Conservation (phyloP, 1,284 basidiomycete genomes). For the Phellinidium pouzarii region DNA sequence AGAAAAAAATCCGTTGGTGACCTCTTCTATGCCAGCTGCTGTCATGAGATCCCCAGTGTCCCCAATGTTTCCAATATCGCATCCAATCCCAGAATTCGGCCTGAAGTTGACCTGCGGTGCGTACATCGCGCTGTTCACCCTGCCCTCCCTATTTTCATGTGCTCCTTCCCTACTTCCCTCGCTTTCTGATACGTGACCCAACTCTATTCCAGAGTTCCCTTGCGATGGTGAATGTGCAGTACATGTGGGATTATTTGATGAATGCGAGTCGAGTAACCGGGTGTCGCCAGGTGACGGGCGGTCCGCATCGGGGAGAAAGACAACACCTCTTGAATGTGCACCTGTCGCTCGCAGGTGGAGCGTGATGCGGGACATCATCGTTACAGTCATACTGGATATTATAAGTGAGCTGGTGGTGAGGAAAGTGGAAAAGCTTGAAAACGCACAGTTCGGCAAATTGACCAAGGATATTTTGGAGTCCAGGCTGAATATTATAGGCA, state of each 20-base stretch:
- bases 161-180: too few species aligned
- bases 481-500: slow-evolving; percentile 9
- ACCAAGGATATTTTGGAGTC: slow-evolving; percentile 19
- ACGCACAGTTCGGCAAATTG: slow-evolving; percentile 15
- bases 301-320: background rate
- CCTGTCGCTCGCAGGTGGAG: slow-evolving; percentile 15
- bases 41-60: background rate
- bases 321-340: background rate
- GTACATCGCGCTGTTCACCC: background rate
- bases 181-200: too few species aligned
- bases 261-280: background rate
- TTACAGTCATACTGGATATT: slow-evolving; percentile 11
- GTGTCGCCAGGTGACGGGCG: background rate
- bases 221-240: too few species aligned
- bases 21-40: background rate
- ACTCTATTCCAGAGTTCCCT: too few species aligned
- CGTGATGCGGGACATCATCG: slow-evolving; percentile 21
- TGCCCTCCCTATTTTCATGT: background rate
- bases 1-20: background rate
- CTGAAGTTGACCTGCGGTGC: background rate
- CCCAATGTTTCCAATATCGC: background rate
- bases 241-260: too few species aligned
- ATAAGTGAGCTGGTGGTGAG: background rate
- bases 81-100: background rate
- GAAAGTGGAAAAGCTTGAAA: background rate